phyloP scores from a whole-genome alignment of 2,329 filamentous ascomycete species.

The Magnaporthiopsis incrustans region DNA sequence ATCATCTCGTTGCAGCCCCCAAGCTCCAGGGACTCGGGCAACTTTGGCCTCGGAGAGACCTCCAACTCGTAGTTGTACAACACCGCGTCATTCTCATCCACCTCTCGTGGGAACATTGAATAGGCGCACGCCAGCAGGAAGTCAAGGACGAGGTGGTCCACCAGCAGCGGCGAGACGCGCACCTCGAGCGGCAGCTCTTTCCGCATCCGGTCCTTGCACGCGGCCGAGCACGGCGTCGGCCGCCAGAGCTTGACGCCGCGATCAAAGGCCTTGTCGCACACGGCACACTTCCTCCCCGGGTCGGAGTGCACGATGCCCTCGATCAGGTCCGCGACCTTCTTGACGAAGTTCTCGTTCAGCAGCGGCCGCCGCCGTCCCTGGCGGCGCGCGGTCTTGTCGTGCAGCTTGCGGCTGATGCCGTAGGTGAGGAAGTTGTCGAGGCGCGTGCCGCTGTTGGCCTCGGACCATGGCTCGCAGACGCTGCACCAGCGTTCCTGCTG shows the following conservation, averaged over 20 bases:
- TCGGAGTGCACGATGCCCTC: neutral
- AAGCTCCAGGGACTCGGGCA: neutral
- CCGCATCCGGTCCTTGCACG: slow-evolving; percentile 1
- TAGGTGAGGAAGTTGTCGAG: slow-evolving; percentile 4
- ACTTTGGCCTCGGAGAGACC: too few species aligned
- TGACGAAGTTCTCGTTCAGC: too few species aligned
- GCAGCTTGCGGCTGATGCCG: neutral
- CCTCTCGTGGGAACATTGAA: neutral
- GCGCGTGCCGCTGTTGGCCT: neutral
- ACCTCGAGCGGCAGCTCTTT: neutral
- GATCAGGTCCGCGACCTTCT: neutral
- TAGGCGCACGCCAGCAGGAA: slow-evolving; percentile 1
- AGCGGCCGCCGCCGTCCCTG: neutral
- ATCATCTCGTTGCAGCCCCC: neutral
- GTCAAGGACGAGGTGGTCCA: slow-evolving; percentile 6
- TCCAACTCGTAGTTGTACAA: too few species aligned
- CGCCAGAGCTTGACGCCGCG: slow-evolving; percentile 3
- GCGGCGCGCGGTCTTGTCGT: neutral
- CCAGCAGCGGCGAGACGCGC: slow-evolving; percentile 6
- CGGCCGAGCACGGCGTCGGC: neutral
- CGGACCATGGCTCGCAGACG: neutral
- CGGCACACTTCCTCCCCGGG: neutral
- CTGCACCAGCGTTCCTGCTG: neutral
- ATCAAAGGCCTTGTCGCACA: neutral
- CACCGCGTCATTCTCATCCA: too few species aligned